Evolutionary conservation across 177 flowering plant genomes (phyloP), one percentile per base, ranked within the genome.

Genomic region (Vitis hybrid): DNA sequence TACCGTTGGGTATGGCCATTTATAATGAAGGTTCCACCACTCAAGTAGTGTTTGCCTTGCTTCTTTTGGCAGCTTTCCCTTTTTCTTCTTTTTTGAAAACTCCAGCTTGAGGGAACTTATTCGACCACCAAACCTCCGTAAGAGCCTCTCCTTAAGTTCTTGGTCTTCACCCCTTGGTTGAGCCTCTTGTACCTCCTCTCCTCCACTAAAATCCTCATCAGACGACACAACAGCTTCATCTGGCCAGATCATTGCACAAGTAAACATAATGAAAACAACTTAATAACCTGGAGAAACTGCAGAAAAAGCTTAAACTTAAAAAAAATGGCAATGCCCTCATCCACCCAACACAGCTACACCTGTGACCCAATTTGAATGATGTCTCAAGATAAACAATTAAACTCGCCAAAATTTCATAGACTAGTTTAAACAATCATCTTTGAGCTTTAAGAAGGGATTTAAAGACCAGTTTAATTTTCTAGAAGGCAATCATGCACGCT

Each of bases 1-100:
- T 75, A 87, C 94, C 78, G 92, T 82, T 3, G 94, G 92, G 70
- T 90, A 90, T 1, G 94, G 94, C 94, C 92, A 90, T 73, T 79
- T 88, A 46, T 74, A 70, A 71, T 90, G 94, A 69, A 77, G 52
- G 70, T 79, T 79, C 94, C 94, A 90, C 94, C 94, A 90, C 7
- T 80, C 81, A 4, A 88, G 81, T 18, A 90, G 69, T 8, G 77
- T 68, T 73, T 86, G 88, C 50, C 87, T 83, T 5, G 92, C 87
- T 69, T 88, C 90, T 52, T 79, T 82, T 1, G 94, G 90, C 7
- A 88, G 81, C 77, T 90, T 90, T 24, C 89, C 94, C 69, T 85
- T 88, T 89, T 90, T 90, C 73, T 81, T 86, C 81, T 88, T 90
- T 85, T 88, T 90, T 1, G 94, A 86, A 59, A 90, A 86, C 69